A percentile compares a stretch with the other conserved stretches of the same genome.
phyloP scores from a whole-genome alignment of 345 rosid genomes.

The Dimocarpus longan region DNA sequence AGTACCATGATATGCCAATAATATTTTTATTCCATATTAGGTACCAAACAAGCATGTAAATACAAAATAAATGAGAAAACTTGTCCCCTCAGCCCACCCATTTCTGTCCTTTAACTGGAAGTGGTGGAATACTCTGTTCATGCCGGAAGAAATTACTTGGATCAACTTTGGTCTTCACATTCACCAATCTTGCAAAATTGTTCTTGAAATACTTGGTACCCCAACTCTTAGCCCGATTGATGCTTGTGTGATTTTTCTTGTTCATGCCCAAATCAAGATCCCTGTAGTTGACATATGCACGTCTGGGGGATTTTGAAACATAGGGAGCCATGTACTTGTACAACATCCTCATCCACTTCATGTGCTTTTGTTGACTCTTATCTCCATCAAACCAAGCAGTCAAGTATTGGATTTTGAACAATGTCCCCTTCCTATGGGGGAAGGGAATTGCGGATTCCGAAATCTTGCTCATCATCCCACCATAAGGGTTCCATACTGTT shows the following conservation, averaged over 20 bases:
- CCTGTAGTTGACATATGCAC: conserved; percentile 33
- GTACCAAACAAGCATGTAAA: neutral
- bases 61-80: neutral
- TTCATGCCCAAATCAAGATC: conserved; percentile 19
- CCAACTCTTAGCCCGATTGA: conserved; percentile 7
- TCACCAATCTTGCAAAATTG: conserved; percentile 19
- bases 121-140: conserved; percentile 31
- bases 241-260: neutral
- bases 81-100: neutral
- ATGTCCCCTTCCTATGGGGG: conserved; percentile 26
- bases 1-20: too few species aligned
- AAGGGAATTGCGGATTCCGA: conserved; percentile 28
- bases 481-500: conserved; percentile 27
- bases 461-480: conserved; percentile 29
- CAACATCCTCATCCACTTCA: conserved; percentile 12
- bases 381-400: conserved; percentile 18
- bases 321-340: conserved; percentile 28
- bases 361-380: conserved; percentile 16
- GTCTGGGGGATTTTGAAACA: conserved; percentile 27
- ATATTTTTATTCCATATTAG: too few species aligned
- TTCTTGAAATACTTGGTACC: conserved; percentile 20
- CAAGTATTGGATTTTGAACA: conserved; percentile 27
- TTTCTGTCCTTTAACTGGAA: neutral
- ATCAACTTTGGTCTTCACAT: conserved; percentile 21
- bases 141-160: conserved; percentile 20